Evolutionary conservation across 257 asterid genomes (phyloP).

Genomic region (Pogostemon cablin): DNA sequence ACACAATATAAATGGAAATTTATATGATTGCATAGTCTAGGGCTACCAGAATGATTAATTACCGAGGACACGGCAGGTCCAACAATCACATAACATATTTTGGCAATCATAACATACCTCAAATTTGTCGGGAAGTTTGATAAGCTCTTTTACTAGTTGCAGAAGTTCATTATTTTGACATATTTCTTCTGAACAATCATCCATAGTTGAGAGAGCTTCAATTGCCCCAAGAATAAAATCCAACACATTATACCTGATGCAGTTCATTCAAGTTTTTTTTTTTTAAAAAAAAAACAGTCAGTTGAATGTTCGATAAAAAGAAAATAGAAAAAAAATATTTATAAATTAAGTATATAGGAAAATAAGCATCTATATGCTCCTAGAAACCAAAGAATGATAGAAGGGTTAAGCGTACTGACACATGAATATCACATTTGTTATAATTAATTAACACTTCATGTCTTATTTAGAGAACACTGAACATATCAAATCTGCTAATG

Average conservation of each 20-base stretch:
- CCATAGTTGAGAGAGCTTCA: constrained; percentile 76
- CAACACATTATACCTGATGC: constrained; percentile 64
- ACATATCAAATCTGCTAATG: neutral
- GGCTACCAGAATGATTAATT: constrained; percentile 1
- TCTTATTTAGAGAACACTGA: neutral
- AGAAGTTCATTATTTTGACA: constrained; percentile 58
- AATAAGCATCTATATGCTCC: neutral
- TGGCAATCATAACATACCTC: constrained; percentile 58
- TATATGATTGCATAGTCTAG: constrained; percentile 1
- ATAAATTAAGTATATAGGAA: neutral
- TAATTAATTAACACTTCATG: neutral
- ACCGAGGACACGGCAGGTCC: neutral
- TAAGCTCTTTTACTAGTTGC: constrained; percentile 58
- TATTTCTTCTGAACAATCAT: constrained; percentile 60
- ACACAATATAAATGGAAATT: constrained; percentile 12
- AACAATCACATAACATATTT: constrained; percentile 22
- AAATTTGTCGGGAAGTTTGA: constrained; percentile 72
- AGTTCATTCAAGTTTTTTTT: constrained; percentile 15
- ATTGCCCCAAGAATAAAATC: constrained; percentile 76
- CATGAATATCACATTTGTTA: neutral
- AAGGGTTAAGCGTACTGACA: neutral
- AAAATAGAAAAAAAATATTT: constrained; percentile 10
- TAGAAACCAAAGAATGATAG: neutral
- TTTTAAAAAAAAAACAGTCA: constrained; percentile 19
- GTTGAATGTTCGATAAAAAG: constrained; percentile 15